Evolutionary conservation across 768 basidiomycete species (phyloP), one percentile per base, ranked within the genome.

Genomic region (Boletus rufocinnamomeus): DNA sequence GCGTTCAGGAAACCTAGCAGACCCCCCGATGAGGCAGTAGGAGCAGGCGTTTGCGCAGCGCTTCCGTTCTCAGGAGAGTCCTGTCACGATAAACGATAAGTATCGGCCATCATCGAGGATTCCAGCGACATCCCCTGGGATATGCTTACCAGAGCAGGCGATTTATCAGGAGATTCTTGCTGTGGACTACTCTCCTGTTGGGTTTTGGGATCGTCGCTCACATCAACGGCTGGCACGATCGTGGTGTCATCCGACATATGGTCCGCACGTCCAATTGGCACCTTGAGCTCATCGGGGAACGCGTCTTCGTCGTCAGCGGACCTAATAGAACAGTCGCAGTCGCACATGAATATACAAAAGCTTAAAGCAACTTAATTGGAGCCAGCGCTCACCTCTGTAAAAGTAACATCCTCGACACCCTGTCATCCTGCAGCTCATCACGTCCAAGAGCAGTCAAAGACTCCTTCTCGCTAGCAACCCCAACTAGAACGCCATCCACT

Each of bases 391-490:
- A 91, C 91, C 89, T 81, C 45, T 85, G 83, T 54, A 92, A 80
- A 25, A 89, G 75, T 32, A 81, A 73, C 84, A 88, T 84, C 75
- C 82, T 85, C 53, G 78, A 76, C 55, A 85, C 79, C 65, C 84
- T 79, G 66, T 88, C 85, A 65, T 92, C 87, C 66, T 89, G 80
- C 65, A 93, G 73, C 71, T 91, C 90, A 53, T 91, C 89, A 50
- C 89, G 78, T 27, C 89, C 89, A 46, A 91, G 75, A 27, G 72
- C 80, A 59, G 85, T 87, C 71, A 91, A 69, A 19, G 83, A 84
- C 72, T 90, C 91, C 77, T 91, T 91, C 78, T 93, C 91, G 48
- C 79, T 82, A 7, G 85, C 73, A 50, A 93, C 83, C 6, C 51
- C 68, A 35, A 82, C 70, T 14, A 56, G 59, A 6, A 63, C 66